A percentile compares a stretch with the other conserved stretches of the same genome.
Conservation (phyloP, 306 rosid genomes). For the Hippophae tibetana region DNA sequence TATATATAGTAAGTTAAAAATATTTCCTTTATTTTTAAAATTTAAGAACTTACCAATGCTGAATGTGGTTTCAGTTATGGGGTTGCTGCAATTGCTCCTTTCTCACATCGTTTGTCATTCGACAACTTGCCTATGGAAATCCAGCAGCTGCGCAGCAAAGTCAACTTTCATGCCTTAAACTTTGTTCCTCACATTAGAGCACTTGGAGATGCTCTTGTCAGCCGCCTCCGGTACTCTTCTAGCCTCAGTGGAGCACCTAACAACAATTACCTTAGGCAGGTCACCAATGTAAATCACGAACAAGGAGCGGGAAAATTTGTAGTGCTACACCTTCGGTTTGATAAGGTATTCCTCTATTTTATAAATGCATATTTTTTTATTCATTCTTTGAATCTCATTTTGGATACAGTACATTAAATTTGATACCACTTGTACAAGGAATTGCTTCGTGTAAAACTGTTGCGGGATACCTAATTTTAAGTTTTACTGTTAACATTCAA, state of each 20-base stretch:
- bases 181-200: slow-evolving; percentile 83
- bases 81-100: slow-evolving; percentile 88
- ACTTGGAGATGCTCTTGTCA: slow-evolving; percentile 76
- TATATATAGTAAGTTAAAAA: not conserved
- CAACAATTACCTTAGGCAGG: slow-evolving; percentile 39
- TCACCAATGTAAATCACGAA: slow-evolving; percentile 27
- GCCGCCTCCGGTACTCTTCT: slow-evolving; percentile 63
- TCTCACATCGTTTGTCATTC: slow-evolving; percentile 87
- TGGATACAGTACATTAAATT: not conserved
- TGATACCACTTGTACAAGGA: not conserved
- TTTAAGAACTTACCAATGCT: slow-evolving; percentile 7
- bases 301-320: slow-evolving; percentile 60
- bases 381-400: not conserved
- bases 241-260: slow-evolving; percentile 22
- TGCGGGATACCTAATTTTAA: too few species aligned
- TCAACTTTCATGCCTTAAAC: slow-evolving; percentile 77
- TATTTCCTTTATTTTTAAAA: not conserved
- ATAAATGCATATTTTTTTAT: not conserved
- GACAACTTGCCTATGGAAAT: slow-evolving; percentile 86
- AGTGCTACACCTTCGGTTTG: slow-evolving; percentile 86
- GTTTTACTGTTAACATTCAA: too few species aligned
- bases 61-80: slow-evolving; percentile 51
- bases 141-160: slow-evolving; percentile 85
- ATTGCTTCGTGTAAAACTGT: not conserved
- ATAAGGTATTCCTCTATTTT: slow-evolving; percentile 48